These are phyloP conservation scores for Neonectria faginata DNA, from an alignment of 2,329 filamentous ascomycete genomes.

Conservation along the genomic window DNA sequence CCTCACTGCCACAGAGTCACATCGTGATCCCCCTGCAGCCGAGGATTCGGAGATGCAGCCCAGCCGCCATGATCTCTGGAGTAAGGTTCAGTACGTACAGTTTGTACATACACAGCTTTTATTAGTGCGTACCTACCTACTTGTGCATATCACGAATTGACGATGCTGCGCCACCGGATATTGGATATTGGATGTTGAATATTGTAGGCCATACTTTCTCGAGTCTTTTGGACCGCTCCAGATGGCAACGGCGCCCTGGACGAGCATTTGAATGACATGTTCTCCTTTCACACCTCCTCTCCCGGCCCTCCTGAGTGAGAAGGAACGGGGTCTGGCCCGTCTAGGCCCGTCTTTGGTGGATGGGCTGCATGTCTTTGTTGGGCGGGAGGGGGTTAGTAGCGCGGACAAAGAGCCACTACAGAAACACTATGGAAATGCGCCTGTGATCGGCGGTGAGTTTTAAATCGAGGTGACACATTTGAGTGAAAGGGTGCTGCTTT, in stretches of 20 bases:
- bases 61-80: constrained; percentile 11
- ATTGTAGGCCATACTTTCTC: background rate
- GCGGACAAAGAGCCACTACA: constrained; percentile 32
- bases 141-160: constrained; percentile 1
- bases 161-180: background rate
- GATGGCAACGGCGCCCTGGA: background rate
- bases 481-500: constrained; percentile 3
- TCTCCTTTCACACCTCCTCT: background rate
- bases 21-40: constrained; percentile 26
- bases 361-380: constrained; percentile 33
- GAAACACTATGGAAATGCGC: constrained; percentile 26
- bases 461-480: constrained; percentile 21
- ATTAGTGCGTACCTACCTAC: background rate
- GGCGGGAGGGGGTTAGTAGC: constrained; percentile 31
- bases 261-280: too few relatives aligned
- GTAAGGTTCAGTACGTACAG: background rate
- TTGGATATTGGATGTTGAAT: background rate
- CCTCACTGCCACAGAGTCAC: constrained; percentile 22
- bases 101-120: background rate
- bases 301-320: constrained; percentile 1
- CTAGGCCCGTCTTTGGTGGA: constrained; percentile 31
- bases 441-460: constrained; percentile 38
- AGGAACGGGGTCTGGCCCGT: constrained; percentile 24
- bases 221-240: background rate
- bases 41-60: constrained; percentile 25